These are phyloP conservation scores for Fusarium oxysporum DNA, from an alignment of 2,329 filamentous ascomycete genomes.

Conservation along the genomic window DNA sequence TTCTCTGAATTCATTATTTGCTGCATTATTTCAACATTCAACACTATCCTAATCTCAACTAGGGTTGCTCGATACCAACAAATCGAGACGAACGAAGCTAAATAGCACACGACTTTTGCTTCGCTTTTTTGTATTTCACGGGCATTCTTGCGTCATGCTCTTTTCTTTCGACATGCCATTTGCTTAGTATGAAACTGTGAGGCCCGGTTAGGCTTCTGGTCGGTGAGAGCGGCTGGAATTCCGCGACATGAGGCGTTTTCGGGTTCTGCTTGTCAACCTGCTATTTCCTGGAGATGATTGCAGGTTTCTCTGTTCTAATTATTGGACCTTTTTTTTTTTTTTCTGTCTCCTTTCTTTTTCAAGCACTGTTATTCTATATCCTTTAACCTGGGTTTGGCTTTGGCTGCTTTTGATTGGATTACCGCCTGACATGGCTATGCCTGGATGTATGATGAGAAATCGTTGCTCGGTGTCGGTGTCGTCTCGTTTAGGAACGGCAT, in stretches of 20 bases:
- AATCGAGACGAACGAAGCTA: conserved; percentile 7
- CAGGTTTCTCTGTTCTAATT: conserved; percentile 14
- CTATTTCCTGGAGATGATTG: conserved; percentile 16
- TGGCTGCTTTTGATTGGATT: conserved; percentile 21
- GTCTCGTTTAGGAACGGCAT: conserved; percentile 15
- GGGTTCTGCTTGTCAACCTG: conserved; percentile 24
- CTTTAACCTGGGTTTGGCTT: not conserved
- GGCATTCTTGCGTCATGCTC: conserved; percentile 1
- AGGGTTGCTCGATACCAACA: conserved; percentile 6
- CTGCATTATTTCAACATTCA: conserved; percentile 35
- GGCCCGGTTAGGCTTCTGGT: conserved; percentile 49
- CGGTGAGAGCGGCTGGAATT: conserved; percentile 54
- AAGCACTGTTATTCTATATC: conserved; percentile 22
- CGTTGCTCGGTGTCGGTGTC: not conserved
- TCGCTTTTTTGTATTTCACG: conserved; percentile 22
- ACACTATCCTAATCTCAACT: conserved; percentile 24
- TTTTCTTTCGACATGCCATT: conserved; percentile 22
- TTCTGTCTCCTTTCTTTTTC: not conserved
- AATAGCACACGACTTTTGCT: conserved; percentile 20
- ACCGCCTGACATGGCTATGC: conserved; percentile 16
- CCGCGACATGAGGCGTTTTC: conserved; percentile 44
- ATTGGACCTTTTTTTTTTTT: not conserved
- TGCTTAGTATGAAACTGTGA: conserved; percentile 42
- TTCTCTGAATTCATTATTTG: conserved; percentile 14
- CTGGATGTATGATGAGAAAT: conserved; percentile 20